phyloP scores from a whole-genome alignment of 176 grass and related monocot species.

The Avena eriantha region DNA sequence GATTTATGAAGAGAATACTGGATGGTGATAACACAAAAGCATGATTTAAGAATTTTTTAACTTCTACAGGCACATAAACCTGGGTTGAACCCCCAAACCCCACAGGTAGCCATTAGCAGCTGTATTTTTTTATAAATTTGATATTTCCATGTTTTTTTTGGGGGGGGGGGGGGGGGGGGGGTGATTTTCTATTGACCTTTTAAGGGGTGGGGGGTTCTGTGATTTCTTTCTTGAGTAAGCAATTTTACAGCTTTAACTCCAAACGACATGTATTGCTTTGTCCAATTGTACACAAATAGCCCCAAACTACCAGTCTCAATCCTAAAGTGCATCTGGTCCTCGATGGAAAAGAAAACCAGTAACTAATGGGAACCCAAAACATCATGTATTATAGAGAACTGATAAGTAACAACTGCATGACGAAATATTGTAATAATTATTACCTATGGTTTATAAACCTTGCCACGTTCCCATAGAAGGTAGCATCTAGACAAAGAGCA shows the following conservation, averaged over 20 bases:
- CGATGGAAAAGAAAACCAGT: neutral
- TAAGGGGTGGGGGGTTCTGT: neutral
- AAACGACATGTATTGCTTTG: neutral
- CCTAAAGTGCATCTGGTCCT: neutral
- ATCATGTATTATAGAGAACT: neutral
- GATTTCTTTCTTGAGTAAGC: neutral
- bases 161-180: too few relatives aligned
- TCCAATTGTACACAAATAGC: conserved; percentile 22
- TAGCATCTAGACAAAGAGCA: conserved; percentile 86
- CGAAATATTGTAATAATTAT: neutral
- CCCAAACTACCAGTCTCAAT: neutral
- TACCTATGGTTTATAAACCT: conserved; percentile 99
- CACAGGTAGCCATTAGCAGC: neutral
- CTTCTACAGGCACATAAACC: neutral
- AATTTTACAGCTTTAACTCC: neutral
- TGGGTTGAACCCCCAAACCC: neutral
- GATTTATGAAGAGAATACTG: conserved; percentile 24
- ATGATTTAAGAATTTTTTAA: neutral
- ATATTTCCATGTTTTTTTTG: neutral
- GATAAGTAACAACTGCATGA: neutral
- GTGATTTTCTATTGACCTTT: neutral
- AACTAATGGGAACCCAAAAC: conserved; percentile 18
- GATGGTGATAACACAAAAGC: neutral
- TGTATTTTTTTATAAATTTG: neutral
- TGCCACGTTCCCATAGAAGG: conserved; percentile 85